Conservation (phyloP, 2,329 filamentous ascomycete species). For the Cordyceps cicadae region DNA sequence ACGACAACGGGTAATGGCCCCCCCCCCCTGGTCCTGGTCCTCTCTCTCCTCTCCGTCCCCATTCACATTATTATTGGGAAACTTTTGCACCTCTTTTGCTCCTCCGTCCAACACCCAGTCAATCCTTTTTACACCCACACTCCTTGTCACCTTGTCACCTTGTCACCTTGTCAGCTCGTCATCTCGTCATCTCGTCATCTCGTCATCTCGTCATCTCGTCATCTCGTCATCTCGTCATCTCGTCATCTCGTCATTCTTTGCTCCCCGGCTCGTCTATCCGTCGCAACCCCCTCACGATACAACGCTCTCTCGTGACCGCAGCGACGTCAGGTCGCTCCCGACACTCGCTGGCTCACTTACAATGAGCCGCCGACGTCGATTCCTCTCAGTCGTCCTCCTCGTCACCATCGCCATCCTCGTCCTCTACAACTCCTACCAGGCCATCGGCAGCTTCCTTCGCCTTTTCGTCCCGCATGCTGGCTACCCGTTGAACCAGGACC, state of each 20-base stretch:
- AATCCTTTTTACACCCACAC: not conserved
- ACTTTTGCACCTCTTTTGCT: not conserved
- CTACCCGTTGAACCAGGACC: conserved; percentile 9
- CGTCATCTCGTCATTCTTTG: not conserved
- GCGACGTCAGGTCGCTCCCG: not conserved
- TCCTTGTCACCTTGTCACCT: not conserved
- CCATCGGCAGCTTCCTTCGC: not conserved
- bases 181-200: not conserved
- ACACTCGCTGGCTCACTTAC: not conserved
- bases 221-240: not conserved
- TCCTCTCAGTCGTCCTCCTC: not conserved
- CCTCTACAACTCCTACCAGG: conserved; percentile 1
- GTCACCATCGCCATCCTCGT: not conserved
- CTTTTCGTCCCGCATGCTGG: conserved; percentile 2
- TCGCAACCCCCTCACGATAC: too few species aligned
- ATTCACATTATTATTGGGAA: not conserved
- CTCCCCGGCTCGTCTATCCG: too few species aligned
- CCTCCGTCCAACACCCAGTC: not conserved
- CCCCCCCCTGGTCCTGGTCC: not conserved
- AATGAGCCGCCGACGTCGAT: conserved; percentile 5
- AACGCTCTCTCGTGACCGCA: too few species aligned
- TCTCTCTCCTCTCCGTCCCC: not conserved
- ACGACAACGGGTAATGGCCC: not conserved
- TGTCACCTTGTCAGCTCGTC: too few species aligned
- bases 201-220: not conserved